Conservation (phyloP, 306 rosid genomes). For the Sindora glabra region DNA sequence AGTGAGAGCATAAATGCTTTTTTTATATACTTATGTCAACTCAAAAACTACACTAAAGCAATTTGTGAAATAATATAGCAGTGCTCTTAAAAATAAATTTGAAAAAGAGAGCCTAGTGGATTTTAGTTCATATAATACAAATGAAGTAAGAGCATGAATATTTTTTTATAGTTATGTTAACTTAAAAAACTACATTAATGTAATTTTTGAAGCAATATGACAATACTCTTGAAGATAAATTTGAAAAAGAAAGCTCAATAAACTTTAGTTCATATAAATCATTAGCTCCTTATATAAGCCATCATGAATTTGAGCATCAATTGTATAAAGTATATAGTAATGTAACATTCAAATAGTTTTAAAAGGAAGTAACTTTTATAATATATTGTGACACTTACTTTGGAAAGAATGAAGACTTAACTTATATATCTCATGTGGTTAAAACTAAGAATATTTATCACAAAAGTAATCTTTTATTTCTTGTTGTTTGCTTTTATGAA, state of each 20-base stretch:
- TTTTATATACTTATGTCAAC: background rate
- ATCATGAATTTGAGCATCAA: conserved; percentile 1
- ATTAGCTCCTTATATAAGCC: background rate
- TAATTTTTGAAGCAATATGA: too few species aligned
- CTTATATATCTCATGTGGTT: background rate
- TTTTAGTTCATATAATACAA: too few species aligned
- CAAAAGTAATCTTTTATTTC: background rate
- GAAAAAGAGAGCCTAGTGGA: conserved; percentile 5
- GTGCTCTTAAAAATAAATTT: background rate
- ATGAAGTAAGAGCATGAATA: too few species aligned
- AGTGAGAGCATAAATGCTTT: background rate
- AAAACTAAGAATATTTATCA: background rate
- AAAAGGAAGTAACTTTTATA: background rate
- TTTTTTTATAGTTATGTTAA: too few species aligned
- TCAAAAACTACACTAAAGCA: background rate
- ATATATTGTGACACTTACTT: conserved; percentile 11
- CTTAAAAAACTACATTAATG: too few species aligned
- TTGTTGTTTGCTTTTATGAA: background rate
- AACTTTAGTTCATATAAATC: too few species aligned
- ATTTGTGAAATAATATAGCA: background rate
- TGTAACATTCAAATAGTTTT: conserved; percentile 5
- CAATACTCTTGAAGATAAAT: too few species aligned
- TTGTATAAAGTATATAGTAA: background rate
- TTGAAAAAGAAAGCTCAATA: too few species aligned
- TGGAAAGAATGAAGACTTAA: conserved; percentile 4